Conservation (phyloP, 108 stramenopile genomes). For the Conticribra weissflogii region DNA sequence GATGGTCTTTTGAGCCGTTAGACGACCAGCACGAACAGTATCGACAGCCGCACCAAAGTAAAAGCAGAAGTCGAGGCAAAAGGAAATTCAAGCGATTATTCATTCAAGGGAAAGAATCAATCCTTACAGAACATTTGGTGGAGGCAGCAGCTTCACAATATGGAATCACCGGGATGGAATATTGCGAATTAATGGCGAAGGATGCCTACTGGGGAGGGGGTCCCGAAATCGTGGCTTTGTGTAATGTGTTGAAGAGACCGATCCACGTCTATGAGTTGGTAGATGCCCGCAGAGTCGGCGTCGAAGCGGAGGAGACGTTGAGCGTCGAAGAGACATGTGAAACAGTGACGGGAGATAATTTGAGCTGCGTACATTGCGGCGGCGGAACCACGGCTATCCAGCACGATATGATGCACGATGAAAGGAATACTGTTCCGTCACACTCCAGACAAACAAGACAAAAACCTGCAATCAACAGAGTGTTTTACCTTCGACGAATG, state of each 20-base stretch:
- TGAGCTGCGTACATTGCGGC: not conserved
- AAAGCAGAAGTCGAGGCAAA: not conserved
- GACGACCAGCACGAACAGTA: not conserved
- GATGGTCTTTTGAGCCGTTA: not conserved
- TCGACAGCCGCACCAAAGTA: not conserved
- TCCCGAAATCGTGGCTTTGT: slow-evolving; percentile 76
- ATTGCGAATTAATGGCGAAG: slow-evolving; percentile 58
- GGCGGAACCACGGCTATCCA: too few species aligned
- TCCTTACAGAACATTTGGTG: slow-evolving; percentile 44
- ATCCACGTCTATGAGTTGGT: slow-evolving; percentile 74
- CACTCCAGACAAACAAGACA: not conserved
- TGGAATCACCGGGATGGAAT: slow-evolving; percentile 54
- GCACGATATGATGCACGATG: too few species aligned
- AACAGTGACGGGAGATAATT: not conserved
- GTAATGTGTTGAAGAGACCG: slow-evolving; percentile 60
- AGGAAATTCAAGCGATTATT: slow-evolving; percentile 26
- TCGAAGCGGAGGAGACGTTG: not conserved
- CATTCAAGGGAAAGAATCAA: slow-evolving; percentile 52
- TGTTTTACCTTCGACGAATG: slow-evolving; percentile 16
- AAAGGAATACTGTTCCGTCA: too few species aligned
- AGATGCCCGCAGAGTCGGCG: not conserved
- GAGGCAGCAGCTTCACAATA: slow-evolving; percentile 50
- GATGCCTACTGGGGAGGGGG: slow-evolving; percentile 78
- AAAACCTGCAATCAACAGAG: slow-evolving; percentile 3
- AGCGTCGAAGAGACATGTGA: not conserved